These are phyloP conservation scores for Geranium brycei DNA, from an alignment of 345 rosid species.

Conservation along the genomic window DNA sequence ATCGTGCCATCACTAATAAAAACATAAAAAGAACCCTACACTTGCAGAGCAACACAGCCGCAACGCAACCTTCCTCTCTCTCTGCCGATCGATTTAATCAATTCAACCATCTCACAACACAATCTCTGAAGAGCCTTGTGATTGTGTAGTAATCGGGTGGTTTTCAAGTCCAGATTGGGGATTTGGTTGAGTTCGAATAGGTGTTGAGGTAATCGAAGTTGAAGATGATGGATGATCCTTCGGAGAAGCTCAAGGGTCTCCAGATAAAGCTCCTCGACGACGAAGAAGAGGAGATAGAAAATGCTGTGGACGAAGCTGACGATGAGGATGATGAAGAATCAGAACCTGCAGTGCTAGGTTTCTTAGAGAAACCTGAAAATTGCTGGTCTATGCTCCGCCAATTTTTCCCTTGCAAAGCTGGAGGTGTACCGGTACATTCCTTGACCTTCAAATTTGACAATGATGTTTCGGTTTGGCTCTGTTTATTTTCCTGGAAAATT, in stretches of 20 bases:
- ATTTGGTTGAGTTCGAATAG: background rate
- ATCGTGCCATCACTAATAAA: too few species aligned
- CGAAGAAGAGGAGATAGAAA: constrained; percentile 25
- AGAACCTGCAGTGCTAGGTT: constrained; percentile 55
- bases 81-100: too few species aligned
- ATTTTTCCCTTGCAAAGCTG: constrained; percentile 77
- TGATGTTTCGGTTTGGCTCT: too few species aligned
- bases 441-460: background rate
- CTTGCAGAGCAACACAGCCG: too few species aligned
- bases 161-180: too few species aligned
- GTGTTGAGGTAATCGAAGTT: constrained; percentile 8
- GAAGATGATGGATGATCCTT: constrained; percentile 25
- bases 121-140: too few species aligned
- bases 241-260: constrained; percentile 45
- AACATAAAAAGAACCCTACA: too few species aligned
- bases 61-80: too few species aligned
- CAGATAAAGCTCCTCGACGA: constrained; percentile 44
- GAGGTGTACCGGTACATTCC: constrained; percentile 57
- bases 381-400: constrained; percentile 60
- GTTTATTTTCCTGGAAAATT: background rate
- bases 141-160: too few species aligned
- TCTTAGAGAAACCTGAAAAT: constrained; percentile 48
- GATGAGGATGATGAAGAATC: constrained; percentile 29
- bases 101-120: too few species aligned
- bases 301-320: constrained; percentile 34